A percentile compares a stretch with the other conserved stretches of the same genome.
These are phyloP conservation scores for Litchi chinensis DNA, from an alignment of 345 rosid species.

Conservation along the genomic window DNA sequence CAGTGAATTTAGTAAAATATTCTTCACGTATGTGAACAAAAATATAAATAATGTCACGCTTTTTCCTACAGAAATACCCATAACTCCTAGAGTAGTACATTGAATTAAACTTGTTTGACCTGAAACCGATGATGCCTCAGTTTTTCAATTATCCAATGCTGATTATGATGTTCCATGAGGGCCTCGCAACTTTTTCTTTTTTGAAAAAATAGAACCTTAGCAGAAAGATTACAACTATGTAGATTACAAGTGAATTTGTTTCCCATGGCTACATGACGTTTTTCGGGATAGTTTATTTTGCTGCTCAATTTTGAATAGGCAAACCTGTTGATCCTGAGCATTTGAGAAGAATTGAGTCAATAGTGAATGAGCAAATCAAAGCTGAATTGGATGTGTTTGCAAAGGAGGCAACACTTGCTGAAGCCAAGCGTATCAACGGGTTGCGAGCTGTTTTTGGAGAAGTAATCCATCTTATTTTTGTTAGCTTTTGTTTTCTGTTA, in stretches of 20 bases:
- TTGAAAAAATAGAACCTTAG: background rate
- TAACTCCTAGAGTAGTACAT: background rate
- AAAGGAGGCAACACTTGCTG: slow-evolving; percentile 73
- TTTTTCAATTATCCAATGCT: background rate
- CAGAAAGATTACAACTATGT: background rate
- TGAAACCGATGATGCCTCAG: background rate
- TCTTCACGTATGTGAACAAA: background rate
- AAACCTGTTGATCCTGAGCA: slow-evolving; percentile 80
- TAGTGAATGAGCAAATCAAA: slow-evolving; percentile 88
- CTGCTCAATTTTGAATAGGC: slow-evolving; percentile 45
- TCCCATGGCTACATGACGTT: background rate
- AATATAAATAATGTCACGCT: background rate
- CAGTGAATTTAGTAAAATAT: background rate
- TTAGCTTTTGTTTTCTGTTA: slow-evolving; percentile 13
- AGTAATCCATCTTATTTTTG: slow-evolving; percentile 46
- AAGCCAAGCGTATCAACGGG: slow-evolving; percentile 77
- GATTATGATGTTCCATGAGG: background rate
- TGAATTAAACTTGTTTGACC: background rate
- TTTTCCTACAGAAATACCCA: background rate
- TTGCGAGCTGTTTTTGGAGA: slow-evolving; percentile 98
- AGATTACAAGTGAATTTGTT: background rate
- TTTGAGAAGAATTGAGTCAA: slow-evolving; percentile 76
- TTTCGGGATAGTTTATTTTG: slow-evolving; percentile 9
- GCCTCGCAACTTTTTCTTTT: background rate
- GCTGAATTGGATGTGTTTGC: slow-evolving; percentile 82